Base-by-base conservation (phyloP, 78 protist species). In the Dictyostelium brefeldianum region DNA sequence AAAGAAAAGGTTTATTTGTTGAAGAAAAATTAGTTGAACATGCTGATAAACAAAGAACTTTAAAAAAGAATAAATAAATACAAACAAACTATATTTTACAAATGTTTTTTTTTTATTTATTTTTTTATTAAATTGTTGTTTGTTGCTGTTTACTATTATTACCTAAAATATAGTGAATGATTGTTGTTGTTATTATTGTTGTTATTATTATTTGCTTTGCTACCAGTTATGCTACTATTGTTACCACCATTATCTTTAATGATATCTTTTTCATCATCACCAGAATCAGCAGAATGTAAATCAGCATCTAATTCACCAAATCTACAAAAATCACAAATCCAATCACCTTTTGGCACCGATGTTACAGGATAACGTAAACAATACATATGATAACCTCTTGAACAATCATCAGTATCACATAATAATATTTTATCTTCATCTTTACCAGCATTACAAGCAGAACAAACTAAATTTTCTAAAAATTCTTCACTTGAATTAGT, bases 41-140 rank as follows among this genome's bases (percentile, higher is more conserved):
- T 15, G 99, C 98, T 7, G 99, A 98, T 11, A 98, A 99, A 95
- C 99, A 98, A 95, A 94, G 98, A 70, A 98, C 98, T 0, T 43
- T 85, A n/a, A 62, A 89, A n/a, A 62, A 81, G 36, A 98, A 95
- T 48, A 95, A 96, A 79, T 98, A 92, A 97, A 77, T 4, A 51
- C 1, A 51, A 51, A 14, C 10, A 51, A 51, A 51, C 5, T 36
- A 36, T 36, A 36, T 36, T 36, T 36, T 36, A 36, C 43, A 36
- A 36, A n/a, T n/a, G n/a, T n/a, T n/a, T n/a, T 36, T 36, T 36
- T 36, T 36, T 36, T 36, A 36, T 3, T 36, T 36, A 36, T 36
- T n/a, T n/a, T n/a, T n/a, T 36, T 36, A 36, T 36, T 36, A 36
- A 3, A 36, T 36, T 36, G 43, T 2, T 36, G 43, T 3, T n/a